These are phyloP conservation scores for Trichoderma polysporum DNA, from an alignment of 2,329 filamentous ascomycete genomes.

Conservation along the genomic window DNA sequence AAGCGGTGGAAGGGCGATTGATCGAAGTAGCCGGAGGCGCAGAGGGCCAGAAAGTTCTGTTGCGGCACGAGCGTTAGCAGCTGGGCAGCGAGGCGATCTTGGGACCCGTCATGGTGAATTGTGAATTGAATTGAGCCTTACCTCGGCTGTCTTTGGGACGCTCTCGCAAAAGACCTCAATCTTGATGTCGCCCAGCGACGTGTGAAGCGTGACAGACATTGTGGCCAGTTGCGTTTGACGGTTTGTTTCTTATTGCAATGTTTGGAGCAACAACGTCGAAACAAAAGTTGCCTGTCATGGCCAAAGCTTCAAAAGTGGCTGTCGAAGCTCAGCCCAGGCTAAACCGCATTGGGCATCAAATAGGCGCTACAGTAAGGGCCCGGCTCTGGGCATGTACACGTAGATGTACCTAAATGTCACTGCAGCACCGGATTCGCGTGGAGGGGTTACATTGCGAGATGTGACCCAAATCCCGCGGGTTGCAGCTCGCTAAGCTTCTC, in stretches of 20 bases:
- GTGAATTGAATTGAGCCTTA: slow-evolving; percentile 36
- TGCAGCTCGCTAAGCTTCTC: no score
- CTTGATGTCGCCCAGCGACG: slow-evolving; percentile 85
- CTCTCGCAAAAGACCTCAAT: slow-evolving; percentile 95
- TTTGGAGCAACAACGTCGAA: background rate
- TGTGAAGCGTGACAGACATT: slow-evolving; percentile 78
- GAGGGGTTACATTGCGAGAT: slow-evolving; percentile 20
- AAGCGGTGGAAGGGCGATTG: slow-evolving; percentile 75
- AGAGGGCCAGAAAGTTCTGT: slow-evolving; percentile 84
- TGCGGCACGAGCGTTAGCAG: background rate
- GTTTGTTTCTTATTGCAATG: background rate
- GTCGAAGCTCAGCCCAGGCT: slow-evolving; percentile 4
- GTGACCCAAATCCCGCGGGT: slow-evolving; percentile 4
- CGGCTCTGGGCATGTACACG: background rate
- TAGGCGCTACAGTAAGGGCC: slow-evolving; percentile 1
- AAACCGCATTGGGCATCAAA: slow-evolving; percentile 1
- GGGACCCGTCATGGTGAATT: no score
- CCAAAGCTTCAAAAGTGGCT: slow-evolving; percentile 2
- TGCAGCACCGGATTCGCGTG: slow-evolving; percentile 1
- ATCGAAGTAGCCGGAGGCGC: slow-evolving; percentile 76
- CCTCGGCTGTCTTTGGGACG: slow-evolving; percentile 88
- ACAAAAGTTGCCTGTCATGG: background rate
- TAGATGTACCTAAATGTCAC: background rate
- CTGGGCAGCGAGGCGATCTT: background rate
- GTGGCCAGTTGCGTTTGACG: background rate